Percentiles rank a stretch among this genome's conserved stretches.
phyloP scores from a whole-genome alignment of 2,329 filamentous ascomycete species.

The Ophiostoma sp. region DNA sequence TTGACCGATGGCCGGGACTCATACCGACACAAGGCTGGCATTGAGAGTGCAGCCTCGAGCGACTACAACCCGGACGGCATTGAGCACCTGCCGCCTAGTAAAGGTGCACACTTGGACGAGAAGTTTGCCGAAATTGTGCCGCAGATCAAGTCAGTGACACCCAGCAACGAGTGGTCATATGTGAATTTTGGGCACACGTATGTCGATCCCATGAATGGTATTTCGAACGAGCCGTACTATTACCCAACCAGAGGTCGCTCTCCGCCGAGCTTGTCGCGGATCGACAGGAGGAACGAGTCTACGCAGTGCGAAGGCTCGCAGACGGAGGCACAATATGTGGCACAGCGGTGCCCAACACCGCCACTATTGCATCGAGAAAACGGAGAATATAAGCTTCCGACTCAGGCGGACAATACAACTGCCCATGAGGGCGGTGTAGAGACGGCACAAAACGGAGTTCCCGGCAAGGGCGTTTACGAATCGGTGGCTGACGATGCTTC shows the following conservation, averaged over 20 bases:
- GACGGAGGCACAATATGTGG: background rate
- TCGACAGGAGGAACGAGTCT: background rate
- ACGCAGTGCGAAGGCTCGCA: conserved; percentile 10
- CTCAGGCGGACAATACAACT: background rate
- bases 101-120: conserved; percentile 38
- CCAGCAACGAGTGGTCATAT: conserved; percentile 43
- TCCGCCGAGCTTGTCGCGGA: conserved; percentile 36
- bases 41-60: conserved; percentile 1
- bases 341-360: background rate
- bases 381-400: background rate
- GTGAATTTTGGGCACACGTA: conserved; percentile 36
- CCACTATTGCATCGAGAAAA: background rate
- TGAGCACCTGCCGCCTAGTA: conserved; percentile 29
- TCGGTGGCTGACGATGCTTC: background rate
- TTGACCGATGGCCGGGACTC: conserved; percentile 39
- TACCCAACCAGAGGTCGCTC: conserved; percentile 50
- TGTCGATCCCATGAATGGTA: conserved; percentile 35
- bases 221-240: conserved; percentile 41
- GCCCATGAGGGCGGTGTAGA: background rate
- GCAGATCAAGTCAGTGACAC: conserved; percentile 40
- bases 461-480: background rate
- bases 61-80: background rate
- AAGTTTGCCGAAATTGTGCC: conserved; percentile 34
- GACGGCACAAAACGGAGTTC: background rate
- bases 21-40: conserved; percentile 13